Conservation (phyloP, 163 green algal species). For the Prototheca wickerhamii region DNA sequence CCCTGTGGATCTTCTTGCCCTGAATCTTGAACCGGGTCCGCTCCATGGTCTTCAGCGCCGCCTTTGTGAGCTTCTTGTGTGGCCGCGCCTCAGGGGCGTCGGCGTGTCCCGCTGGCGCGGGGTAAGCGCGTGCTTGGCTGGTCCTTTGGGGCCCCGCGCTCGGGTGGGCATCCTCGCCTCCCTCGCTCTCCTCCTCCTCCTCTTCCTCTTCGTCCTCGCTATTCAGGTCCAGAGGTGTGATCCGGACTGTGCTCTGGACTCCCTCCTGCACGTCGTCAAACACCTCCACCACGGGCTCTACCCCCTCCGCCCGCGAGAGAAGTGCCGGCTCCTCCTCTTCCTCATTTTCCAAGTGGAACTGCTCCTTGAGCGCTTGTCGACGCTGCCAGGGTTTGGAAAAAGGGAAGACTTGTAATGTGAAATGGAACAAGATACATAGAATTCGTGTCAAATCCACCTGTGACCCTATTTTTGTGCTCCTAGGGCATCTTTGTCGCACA, state of each 20-base stretch:
- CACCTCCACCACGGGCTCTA: constrained; percentile 6
- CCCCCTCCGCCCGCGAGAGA: background rate
- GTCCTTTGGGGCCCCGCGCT: background rate
- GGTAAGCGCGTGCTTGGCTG: background rate
- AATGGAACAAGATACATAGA: too few species aligned
- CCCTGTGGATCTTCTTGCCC: background rate
- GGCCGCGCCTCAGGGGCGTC: background rate
- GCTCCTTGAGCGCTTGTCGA: constrained; percentile 13
- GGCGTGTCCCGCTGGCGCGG: background rate
- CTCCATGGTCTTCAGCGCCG: constrained; percentile 16
- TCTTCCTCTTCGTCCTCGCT: constrained; percentile 1
- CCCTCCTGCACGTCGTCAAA: background rate
- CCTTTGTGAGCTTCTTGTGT: constrained; percentile 23
- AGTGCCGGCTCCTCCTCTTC: background rate
- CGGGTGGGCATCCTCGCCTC: background rate
- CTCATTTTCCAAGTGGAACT: too few species aligned
- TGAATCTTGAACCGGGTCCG: background rate
- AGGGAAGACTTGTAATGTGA: background rate
- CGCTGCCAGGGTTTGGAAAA: constrained; percentile 13
- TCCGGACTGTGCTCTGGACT: constrained; percentile 15
- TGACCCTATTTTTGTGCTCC: background rate
- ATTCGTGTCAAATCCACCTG: too few species aligned
- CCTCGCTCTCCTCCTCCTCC: background rate
- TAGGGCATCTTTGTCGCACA: too few species aligned
- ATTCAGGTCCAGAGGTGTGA: constrained; percentile 13